Percentiles rank a stretch among this genome's conserved stretches.
Conservation (phyloP, 768 basidiomycete genomes). For the Tulasnella sp. region DNA sequence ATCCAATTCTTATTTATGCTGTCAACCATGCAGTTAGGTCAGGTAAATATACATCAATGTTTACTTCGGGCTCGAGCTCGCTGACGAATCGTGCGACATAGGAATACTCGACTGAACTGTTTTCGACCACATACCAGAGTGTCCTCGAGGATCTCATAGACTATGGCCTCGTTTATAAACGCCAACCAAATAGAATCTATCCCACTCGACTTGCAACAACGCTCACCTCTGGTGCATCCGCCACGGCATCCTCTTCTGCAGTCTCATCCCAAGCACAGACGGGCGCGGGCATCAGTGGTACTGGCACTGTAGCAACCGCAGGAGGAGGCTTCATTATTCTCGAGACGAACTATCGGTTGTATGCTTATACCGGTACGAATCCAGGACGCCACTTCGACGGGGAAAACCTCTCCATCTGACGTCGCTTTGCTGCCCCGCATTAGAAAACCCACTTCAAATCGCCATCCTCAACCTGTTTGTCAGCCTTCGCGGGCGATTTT, state of each 20-base stretch:
- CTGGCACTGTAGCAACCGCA: conserved; percentile 39
- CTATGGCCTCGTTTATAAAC: conserved; percentile 91
- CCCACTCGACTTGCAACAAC: conserved; percentile 95
- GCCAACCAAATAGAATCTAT: conserved; percentile 73
- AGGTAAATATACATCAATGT: conserved; percentile 48
- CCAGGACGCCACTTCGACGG: conserved; percentile 20
- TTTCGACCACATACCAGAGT: conserved; percentile 74
- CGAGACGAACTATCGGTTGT: conserved; percentile 97
- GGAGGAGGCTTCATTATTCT: conserved; percentile 85
- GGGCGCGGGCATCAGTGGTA: conserved; percentile 48
- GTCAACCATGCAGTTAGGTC: conserved; percentile 91
- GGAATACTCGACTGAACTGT: conserved; percentile 84
- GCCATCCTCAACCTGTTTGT: conserved; percentile 94
- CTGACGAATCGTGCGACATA: conserved; percentile 38
- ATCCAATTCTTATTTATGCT: conserved; percentile 95
- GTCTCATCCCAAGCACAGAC: background rate
- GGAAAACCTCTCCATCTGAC: background rate
- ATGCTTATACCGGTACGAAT: conserved; percentile 87
- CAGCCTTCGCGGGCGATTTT: conserved; percentile 87
- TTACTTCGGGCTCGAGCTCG: conserved; percentile 31
- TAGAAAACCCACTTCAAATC: conserved; percentile 93
- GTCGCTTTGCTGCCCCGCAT: conserved; percentile 30
- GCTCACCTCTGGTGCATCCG: conserved; percentile 84
- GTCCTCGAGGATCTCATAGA: conserved; percentile 90
- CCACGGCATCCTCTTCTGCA: conserved; percentile 40